A percentile compares a stretch with the other conserved stretches of the same genome.
These are phyloP conservation scores for Colletotrichum tanaceti DNA, from an alignment of 2,329 filamentous ascomycete species.

Conservation along the genomic window DNA sequence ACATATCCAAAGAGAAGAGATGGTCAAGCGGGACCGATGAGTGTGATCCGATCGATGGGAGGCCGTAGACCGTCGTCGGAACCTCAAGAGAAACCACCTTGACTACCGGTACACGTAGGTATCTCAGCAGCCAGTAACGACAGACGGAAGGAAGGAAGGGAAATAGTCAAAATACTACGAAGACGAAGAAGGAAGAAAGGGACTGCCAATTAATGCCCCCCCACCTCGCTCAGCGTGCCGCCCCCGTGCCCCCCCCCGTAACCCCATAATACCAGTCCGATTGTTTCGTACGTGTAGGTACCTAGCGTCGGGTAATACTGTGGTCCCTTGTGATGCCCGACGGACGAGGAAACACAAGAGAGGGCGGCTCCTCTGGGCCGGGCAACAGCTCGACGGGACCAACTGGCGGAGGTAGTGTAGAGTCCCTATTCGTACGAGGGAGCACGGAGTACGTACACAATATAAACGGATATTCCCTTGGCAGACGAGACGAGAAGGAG, in stretches of 20 bases:
- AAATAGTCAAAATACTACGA: too few species aligned
- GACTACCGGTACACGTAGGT: too few species aligned
- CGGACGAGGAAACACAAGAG: not conserved
- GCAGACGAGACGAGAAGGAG: not conserved
- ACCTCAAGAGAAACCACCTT: too few species aligned
- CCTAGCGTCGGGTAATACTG: conserved; percentile 7
- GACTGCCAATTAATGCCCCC: not conserved
- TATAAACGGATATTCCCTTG: not conserved
- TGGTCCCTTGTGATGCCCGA: not conserved
- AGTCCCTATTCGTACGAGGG: not conserved
- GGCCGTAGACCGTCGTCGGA: too few species aligned
- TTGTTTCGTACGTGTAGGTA: conserved; percentile 3
- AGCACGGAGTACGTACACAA: too few species aligned
- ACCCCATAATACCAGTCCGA: not conserved
- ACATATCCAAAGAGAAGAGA: not conserved
- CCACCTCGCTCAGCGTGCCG: conserved; percentile 1
- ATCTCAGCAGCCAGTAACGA: too few species aligned
- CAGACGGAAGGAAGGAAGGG: too few species aligned
- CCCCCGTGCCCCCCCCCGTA: not conserved
- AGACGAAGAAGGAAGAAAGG: conserved; percentile 5
- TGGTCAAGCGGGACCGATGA: conserved; percentile 18
- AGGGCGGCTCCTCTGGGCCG: too few species aligned
- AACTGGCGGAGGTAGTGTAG: not conserved
- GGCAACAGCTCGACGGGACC: conserved; percentile 1
- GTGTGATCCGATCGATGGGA: conserved; percentile 5